Percentiles rank a stretch among this genome's conserved stretches.
Evolutionary conservation across 1,284 basidiomycete genomes (phyloP).

Genomic region (Fomitiporia mediterranea): DNA sequence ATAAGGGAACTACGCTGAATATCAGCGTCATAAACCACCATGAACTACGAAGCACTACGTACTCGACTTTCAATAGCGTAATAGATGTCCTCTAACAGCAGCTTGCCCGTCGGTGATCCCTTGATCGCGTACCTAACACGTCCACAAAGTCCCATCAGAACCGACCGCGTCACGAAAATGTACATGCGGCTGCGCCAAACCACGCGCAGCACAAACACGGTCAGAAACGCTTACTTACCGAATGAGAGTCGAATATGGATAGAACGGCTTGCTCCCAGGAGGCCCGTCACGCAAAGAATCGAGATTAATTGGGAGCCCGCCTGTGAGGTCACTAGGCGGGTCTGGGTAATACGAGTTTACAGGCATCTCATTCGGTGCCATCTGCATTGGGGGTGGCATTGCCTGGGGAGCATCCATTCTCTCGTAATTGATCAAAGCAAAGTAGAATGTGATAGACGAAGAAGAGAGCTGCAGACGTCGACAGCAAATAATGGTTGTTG

Average conservation of each 20-base stretch:
- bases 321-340: slow-evolving; percentile 67
- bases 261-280: slow-evolving; percentile 80
- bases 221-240: slow-evolving; percentile 45
- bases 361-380: slow-evolving; percentile 23
- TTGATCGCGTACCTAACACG: slow-evolving; percentile 73
- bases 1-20: slow-evolving; percentile 64
- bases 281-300: slow-evolving; percentile 78
- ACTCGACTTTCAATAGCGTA: slow-evolving; percentile 83
- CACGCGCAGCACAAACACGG: slow-evolving; percentile 11
- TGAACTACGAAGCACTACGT: slow-evolving; percentile 30
- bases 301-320: slow-evolving; percentile 76
- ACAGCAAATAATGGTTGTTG: background rate
- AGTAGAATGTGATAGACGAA: background rate
- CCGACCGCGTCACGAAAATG: too few species aligned
- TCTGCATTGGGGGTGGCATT: slow-evolving; percentile 11
- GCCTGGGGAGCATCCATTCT: background rate
- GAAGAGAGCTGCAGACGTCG: background rate
- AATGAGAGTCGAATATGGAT: slow-evolving; percentile 82
- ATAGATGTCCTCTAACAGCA: slow-evolving; percentile 80
- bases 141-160: slow-evolving; percentile 12
- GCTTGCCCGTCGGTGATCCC: slow-evolving; percentile 77
- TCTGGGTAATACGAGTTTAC: slow-evolving; percentile 67
- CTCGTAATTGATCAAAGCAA: background rate
- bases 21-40: background rate
- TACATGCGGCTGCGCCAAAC: background rate